phyloP scores from a whole-genome alignment of 2,329 filamentous ascomycete genomes.

The Plenodomus biglobosus region DNA sequence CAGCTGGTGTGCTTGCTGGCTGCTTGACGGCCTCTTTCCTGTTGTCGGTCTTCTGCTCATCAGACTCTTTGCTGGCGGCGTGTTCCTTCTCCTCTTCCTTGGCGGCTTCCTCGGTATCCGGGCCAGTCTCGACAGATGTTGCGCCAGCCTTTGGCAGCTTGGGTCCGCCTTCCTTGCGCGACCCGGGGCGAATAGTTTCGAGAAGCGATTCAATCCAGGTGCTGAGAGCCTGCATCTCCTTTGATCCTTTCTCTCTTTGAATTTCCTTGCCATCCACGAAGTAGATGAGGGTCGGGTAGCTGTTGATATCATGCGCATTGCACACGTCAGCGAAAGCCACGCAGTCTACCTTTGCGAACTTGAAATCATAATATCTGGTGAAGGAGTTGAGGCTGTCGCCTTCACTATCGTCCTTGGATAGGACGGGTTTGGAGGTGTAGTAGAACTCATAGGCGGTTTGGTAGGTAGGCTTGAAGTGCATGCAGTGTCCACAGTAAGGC shows the following conservation, averaged over 20 bases:
- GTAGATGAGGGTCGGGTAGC: slow-evolving; percentile 76
- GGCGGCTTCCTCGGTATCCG: slow-evolving; percentile 38
- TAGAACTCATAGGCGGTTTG: slow-evolving; percentile 97
- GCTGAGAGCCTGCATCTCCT: slow-evolving; percentile 67
- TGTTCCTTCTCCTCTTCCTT: slow-evolving; percentile 39
- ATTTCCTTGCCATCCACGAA: slow-evolving; percentile 75
- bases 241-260: slow-evolving; percentile 66
- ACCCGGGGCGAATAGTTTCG: slow-evolving; percentile 78
- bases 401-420: slow-evolving; percentile 50
- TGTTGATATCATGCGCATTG: slow-evolving; percentile 62
- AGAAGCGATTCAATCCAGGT: slow-evolving; percentile 73
- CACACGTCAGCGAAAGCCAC: slow-evolving; percentile 80
- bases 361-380: slow-evolving; percentile 81
- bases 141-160: slow-evolving; percentile 73
- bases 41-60: neutral
- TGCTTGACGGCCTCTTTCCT: slow-evolving; percentile 1
- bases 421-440: slow-evolving; percentile 75
- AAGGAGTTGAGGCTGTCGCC: slow-evolving; percentile 66
- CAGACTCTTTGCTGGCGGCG: slow-evolving; percentile 14
- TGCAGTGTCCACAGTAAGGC: slow-evolving; percentile 68
- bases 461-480: slow-evolving; percentile 76
- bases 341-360: slow-evolving; percentile 86
- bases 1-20: slow-evolving; percentile 1
- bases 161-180: slow-evolving; percentile 67
- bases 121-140: slow-evolving; percentile 49